Percentiles rank a stretch among this genome's conserved stretches.
These are phyloP conservation scores for Alternaria arborescens DNA, from an alignment of 2,329 filamentous ascomycete genomes.

Conservation along the genomic window DNA sequence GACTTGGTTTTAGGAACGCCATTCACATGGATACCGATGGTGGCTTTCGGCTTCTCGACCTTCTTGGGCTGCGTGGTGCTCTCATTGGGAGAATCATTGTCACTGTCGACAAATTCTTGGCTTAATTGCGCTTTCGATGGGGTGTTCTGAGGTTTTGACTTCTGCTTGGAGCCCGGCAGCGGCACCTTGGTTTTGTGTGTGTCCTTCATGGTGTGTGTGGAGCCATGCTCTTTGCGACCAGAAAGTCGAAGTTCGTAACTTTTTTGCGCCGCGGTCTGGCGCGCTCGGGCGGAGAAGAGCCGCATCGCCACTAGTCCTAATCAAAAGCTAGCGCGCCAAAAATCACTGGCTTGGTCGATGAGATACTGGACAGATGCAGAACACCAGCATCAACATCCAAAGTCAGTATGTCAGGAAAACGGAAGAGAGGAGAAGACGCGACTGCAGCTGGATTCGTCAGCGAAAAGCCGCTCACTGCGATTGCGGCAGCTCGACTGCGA, in stretches of 20 bases:
- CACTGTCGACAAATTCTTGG: constrained; percentile 47
- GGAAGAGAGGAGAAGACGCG: constrained; percentile 33
- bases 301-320: constrained; percentile 11
- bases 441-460: constrained; percentile 5
- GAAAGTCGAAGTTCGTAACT: constrained; percentile 30
- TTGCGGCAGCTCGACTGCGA: constrained; percentile 45
- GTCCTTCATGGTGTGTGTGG: constrained; percentile 43
- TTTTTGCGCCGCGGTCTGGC: constrained; percentile 37
- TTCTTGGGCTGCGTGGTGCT: constrained; percentile 23
- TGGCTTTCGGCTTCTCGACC: constrained; percentile 34
- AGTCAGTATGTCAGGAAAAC: constrained; percentile 42
- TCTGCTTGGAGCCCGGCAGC: constrained; percentile 41
- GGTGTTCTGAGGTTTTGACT: constrained; percentile 30
- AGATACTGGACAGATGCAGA: not conserved
- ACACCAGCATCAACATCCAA: constrained; percentile 12
- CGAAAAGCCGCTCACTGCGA: constrained; percentile 42
- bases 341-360: constrained; percentile 10
- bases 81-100: constrained; percentile 43
- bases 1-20: constrained; percentile 30
- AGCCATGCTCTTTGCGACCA: constrained; percentile 22
- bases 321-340: constrained; percentile 13
- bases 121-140: constrained; percentile 42
- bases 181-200: constrained; percentile 47
- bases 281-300: constrained; percentile 21
- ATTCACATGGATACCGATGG: constrained; percentile 44